Evolutionary conservation across 768 basidiomycete genomes (phyloP).

Genomic region (Podaxis sp.): DNA sequence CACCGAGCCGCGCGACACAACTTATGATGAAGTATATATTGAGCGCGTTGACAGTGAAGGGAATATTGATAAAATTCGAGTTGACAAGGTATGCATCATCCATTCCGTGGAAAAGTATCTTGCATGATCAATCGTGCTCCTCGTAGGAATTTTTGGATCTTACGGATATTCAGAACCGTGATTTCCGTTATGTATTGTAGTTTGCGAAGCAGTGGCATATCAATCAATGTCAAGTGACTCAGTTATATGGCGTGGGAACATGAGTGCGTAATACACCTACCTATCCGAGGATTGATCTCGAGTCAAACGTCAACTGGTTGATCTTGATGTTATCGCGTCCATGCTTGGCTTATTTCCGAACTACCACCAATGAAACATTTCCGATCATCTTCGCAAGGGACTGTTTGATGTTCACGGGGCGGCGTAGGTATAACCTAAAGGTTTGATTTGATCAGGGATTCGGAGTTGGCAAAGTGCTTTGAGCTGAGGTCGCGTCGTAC

Average conservation of each 20-base stretch:
- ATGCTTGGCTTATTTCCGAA: no score
- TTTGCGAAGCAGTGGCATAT: background rate
- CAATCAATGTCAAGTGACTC: background rate
- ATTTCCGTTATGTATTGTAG: conserved; percentile 68
- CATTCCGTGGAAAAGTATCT: background rate
- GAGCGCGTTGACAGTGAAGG: conserved; percentile 50
- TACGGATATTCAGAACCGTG: conserved; percentile 67
- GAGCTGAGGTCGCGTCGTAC: no score
- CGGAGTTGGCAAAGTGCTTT: no score
- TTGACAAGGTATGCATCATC: conserved; percentile 56
- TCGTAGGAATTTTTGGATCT: conserved; percentile 65
- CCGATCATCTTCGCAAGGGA: no score
- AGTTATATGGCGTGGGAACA: background rate
- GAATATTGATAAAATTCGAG: conserved; percentile 45
- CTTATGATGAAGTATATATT: conserved; percentile 60
- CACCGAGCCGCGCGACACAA: conserved; percentile 43
- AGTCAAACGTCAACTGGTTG: no score
- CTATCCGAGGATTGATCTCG: no score
- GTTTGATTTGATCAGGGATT: no score
- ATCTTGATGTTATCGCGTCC: no score
- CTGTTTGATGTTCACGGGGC: no score
- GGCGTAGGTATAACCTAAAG: no score
- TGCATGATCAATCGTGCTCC: background rate
- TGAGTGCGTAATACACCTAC: background rate
- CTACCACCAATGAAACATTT: no score